These are phyloP conservation scores for Sporothrix phasma DNA, from an alignment of 2,329 filamentous ascomycete genomes.

Conservation along the genomic window DNA sequence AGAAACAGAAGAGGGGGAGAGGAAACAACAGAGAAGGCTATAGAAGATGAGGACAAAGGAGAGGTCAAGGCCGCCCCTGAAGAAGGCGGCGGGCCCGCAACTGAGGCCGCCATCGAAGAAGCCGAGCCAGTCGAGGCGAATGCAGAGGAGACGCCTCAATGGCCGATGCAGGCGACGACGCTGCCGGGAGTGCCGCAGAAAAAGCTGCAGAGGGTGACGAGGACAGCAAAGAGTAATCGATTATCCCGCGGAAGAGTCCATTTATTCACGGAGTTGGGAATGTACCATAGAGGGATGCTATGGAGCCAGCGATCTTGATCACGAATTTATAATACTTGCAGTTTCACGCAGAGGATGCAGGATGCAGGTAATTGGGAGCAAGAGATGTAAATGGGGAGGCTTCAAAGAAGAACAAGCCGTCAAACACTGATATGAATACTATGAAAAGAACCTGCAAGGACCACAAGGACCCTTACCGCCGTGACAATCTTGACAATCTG, in stretches of 20 bases:
- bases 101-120: neutral
- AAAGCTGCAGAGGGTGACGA: neutral
- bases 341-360: neutral
- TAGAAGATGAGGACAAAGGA: neutral
- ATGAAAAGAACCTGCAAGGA: too few species aligned
- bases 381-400: too few species aligned
- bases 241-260: neutral
- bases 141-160: constrained; percentile 9
- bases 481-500: too few species aligned
- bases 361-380: too few species aligned
- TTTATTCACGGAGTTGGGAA: neutral
- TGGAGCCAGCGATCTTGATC: neutral
- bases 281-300: neutral
- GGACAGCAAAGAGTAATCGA: neutral
- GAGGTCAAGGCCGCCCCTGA: neutral
- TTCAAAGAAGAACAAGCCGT: neutral
- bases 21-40: neutral
- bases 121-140: neutral
- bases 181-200: neutral
- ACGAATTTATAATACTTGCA: neutral
- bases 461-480: too few species aligned
- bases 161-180: constrained; percentile 5
- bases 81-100: neutral
- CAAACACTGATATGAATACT: too few species aligned
- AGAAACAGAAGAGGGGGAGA: neutral